phyloP scores from a whole-genome alignment of 2,329 filamentous ascomycete species.

The Penicillium hordei region DNA sequence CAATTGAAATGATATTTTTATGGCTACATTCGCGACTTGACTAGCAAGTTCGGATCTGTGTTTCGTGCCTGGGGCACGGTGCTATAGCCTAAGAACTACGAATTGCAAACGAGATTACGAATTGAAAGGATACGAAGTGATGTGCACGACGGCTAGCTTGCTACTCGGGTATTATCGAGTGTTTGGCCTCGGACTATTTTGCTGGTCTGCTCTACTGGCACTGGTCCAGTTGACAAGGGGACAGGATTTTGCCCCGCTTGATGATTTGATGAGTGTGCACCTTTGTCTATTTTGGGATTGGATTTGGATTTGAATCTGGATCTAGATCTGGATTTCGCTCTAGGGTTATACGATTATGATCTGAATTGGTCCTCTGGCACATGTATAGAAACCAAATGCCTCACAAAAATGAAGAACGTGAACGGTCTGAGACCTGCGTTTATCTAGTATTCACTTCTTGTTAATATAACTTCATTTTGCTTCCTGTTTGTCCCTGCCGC shows the following conservation, averaged over 20 bases:
- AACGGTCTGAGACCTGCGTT: conserved; percentile 1
- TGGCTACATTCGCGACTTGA: not conserved
- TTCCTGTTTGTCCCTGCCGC: not conserved
- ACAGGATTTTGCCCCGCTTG: not conserved
- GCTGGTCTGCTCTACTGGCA: not conserved
- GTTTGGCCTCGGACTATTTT: not conserved
- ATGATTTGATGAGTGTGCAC: not conserved
- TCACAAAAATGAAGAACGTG: not conserved
- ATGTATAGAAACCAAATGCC: conserved; percentile 1
- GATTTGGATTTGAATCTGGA: not conserved
- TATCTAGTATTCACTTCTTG: not conserved
- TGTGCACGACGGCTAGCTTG: not conserved
- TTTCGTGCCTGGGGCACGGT: not conserved
- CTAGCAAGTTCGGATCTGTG: not conserved
- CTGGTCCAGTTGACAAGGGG: conserved; percentile 3
- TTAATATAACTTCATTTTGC: not conserved
- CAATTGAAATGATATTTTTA: not conserved
- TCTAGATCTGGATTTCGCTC: not conserved
- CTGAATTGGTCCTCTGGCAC: not conserved
- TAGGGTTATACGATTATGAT: not conserved
- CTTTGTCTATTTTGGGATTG: not conserved
- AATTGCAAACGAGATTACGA: conserved; percentile 8
- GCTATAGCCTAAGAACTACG: not conserved
- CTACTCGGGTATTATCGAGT: not conserved
- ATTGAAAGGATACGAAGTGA: conserved; percentile 7